A percentile compares a stretch with the other conserved stretches of the same genome.
phyloP scores from a whole-genome alignment of 1,284 basidiomycete species.

The Ceratobasidium sp. region DNA sequence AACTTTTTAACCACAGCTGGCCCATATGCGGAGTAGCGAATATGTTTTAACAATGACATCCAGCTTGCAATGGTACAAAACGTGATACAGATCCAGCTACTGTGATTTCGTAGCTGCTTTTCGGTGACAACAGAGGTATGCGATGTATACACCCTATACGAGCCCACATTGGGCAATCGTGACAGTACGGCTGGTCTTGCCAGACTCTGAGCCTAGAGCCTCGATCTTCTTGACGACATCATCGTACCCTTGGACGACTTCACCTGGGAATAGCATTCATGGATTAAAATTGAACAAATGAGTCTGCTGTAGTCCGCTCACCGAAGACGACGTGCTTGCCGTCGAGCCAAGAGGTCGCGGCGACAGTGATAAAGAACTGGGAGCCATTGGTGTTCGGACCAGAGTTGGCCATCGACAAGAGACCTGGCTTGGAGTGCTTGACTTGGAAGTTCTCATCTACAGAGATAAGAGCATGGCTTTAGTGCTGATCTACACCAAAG shows the following conservation, averaged over 20 bases:
- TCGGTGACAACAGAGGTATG: background rate
- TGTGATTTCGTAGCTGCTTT: background rate
- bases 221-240: conserved; percentile 49
- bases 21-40: background rate
- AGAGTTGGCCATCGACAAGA: conserved; percentile 67
- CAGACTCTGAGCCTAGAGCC: background rate
- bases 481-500: background rate
- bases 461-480: background rate
- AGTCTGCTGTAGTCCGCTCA: background rate
- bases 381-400: conserved; percentile 60
- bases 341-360: conserved; percentile 48
- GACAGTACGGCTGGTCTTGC: background rate
- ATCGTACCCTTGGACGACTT: conserved; percentile 54
- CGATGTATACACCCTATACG: background rate
- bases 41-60: background rate
- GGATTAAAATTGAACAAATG: background rate
- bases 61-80: background rate
- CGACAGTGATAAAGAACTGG: conserved; percentile 59
- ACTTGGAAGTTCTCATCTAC: conserved; percentile 53
- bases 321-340: conserved; percentile 54
- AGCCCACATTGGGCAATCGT: background rate
- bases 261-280: conserved; percentile 26
- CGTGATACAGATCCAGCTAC: background rate
- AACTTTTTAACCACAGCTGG: background rate
- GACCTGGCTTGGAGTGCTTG: conserved; percentile 57